Evolutionary conservation across 169 alveolate genomes (phyloP).

Genomic region (Pseudocohnilembus persalinus): DNA sequence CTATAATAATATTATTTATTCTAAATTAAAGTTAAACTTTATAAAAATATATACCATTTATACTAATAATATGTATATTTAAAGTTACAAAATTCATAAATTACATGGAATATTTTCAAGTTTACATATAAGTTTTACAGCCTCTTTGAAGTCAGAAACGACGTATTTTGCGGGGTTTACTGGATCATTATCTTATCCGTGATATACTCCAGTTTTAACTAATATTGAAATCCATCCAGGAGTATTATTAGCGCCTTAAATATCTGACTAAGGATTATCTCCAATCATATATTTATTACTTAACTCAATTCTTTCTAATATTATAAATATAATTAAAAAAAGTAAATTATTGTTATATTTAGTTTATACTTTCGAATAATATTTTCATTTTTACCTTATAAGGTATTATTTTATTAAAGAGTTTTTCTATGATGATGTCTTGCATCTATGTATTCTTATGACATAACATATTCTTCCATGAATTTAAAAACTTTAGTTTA

Average conservation of each 20-base stretch:
- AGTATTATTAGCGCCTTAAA: conserved; percentile 33
- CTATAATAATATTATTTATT: too few species aligned
- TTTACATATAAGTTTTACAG: conserved; percentile 39
- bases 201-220: conserved; percentile 49
- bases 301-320: too few species aligned
- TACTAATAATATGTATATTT: too few species aligned
- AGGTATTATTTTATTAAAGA: neutral
- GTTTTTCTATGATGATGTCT: neutral
- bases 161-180: conserved; percentile 58
- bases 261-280: conserved; percentile 46
- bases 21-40: too few species aligned
- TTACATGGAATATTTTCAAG: conserved; percentile 15
- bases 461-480: neutral
- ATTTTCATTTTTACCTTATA: too few species aligned
- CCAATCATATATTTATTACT: conserved; percentile 45
- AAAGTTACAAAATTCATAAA: too few species aligned
- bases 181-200: conserved; percentile 36
- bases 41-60: too few species aligned
- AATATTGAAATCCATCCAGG: conserved; percentile 42
- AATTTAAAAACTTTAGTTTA: neutral
- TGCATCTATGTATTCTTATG: neutral
- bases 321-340: too few species aligned
- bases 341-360: too few species aligned
- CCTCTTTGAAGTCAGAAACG: conserved; percentile 46
- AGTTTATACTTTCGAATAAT: too few species aligned